A percentile compares a stretch with the other conserved stretches of the same genome.
These are phyloP conservation scores for Parietaria judaica DNA, from an alignment of 306 rosid genomes.

Conservation along the genomic window DNA sequence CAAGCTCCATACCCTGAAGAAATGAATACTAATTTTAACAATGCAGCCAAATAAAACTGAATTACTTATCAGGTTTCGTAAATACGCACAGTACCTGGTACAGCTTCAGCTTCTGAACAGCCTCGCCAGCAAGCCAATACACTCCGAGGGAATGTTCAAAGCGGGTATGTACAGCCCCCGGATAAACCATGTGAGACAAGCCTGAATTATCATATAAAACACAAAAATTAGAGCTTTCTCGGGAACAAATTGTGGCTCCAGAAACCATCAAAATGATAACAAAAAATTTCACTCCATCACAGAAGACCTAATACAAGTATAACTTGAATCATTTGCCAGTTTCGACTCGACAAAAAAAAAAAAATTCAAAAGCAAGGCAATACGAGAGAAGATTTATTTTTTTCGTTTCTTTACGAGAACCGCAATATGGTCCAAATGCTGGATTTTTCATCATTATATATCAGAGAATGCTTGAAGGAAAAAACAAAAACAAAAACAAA, in stretches of 20 bases:
- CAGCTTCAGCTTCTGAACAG: constrained; percentile 55
- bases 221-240: neutral
- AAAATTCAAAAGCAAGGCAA: too few relatives aligned
- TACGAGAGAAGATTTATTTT: too few relatives aligned
- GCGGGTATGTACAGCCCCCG: constrained; percentile 89
- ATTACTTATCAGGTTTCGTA: constrained; percentile 4
- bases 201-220: constrained; percentile 46
- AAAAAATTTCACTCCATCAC: too few relatives aligned
- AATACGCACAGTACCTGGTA: constrained; percentile 44
- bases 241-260: neutral
- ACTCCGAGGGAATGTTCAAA: constrained; percentile 97
- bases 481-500: too few relatives aligned
- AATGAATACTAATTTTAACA: constrained; percentile 15
- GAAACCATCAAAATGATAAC: neutral
- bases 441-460: too few relatives aligned
- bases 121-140: constrained; percentile 84
- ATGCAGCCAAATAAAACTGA: neutral
- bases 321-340: too few relatives aligned
- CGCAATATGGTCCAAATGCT: too few relatives aligned
- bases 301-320: too few relatives aligned
- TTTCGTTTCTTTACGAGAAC: too few relatives aligned
- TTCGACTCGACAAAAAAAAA: too few relatives aligned
- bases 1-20: constrained; percentile 82
- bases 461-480: too few relatives aligned
- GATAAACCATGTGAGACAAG: constrained; percentile 66